These are phyloP conservation scores for Austroboletus festivus DNA, from an alignment of 768 basidiomycete species.

Conservation along the genomic window DNA sequence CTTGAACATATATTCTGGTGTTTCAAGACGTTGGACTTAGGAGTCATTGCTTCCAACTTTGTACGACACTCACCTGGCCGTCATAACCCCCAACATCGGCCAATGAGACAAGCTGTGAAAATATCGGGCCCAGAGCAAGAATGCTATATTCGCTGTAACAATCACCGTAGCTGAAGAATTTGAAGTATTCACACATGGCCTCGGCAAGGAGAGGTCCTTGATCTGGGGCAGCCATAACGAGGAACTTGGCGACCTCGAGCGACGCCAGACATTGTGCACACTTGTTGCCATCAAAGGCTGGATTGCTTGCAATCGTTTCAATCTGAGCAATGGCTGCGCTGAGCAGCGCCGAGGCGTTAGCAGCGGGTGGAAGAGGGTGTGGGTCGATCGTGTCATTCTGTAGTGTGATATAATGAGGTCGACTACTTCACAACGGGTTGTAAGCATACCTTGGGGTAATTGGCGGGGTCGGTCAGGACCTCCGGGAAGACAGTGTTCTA, in stretches of 20 bases:
- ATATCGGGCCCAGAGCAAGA: slow-evolving; percentile 36
- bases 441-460: slow-evolving; percentile 44
- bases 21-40: neutral
- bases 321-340: slow-evolving; percentile 38
- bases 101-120: slow-evolving; percentile 45
- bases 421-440: no score
- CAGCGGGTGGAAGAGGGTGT: slow-evolving; percentile 38
- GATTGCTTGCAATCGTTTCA: slow-evolving; percentile 33
- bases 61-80: slow-evolving; percentile 37
- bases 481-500: slow-evolving; percentile 57
- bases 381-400: slow-evolving; percentile 44
- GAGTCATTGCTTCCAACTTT: neutral
- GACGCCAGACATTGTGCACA: slow-evolving; percentile 39
- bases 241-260: slow-evolving; percentile 40
- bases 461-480: slow-evolving; percentile 56
- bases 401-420: neutral
- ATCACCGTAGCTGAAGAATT: slow-evolving; percentile 35
- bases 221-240: slow-evolving; percentile 40
- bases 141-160: slow-evolving; percentile 36
- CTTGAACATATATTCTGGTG: slow-evolving; percentile 33
- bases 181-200: slow-evolving; percentile 40
- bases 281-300: slow-evolving; percentile 34
- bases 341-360: slow-evolving; percentile 32
- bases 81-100: slow-evolving; percentile 46
- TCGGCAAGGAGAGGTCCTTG: slow-evolving; percentile 40